A percentile compares a stretch with the other conserved stretches of the same genome.
These are phyloP conservation scores for Mucor velutinosus DNA, from an alignment of 371 early-diverging fungal species.

Conservation along the genomic window DNA sequence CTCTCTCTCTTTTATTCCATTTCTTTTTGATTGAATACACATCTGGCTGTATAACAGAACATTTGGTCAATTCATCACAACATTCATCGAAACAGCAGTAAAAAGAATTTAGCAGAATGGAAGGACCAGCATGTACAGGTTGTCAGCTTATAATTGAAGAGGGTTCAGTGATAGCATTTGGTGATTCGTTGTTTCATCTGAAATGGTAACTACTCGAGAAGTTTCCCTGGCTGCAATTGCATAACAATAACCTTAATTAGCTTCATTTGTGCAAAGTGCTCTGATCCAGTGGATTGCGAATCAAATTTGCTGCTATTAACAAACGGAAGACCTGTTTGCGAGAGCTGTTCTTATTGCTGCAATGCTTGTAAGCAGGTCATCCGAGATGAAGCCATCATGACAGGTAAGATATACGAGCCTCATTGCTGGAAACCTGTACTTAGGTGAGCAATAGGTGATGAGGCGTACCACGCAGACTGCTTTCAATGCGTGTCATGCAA, in stretches of 20 bases:
- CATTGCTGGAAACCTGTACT: no score
- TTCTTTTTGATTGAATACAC: neutral
- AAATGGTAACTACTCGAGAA: slow-evolving; percentile 60
- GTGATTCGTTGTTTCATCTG: slow-evolving; percentile 79
- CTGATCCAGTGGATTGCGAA: slow-evolving; percentile 70
- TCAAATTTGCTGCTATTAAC: slow-evolving; percentile 76
- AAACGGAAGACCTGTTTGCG: slow-evolving; percentile 82
- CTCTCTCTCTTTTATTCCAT: no score
- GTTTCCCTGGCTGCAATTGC: neutral
- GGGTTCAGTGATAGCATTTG: slow-evolving; percentile 80
- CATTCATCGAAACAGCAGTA: neutral
- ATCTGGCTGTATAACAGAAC: neutral
- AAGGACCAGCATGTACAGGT: slow-evolving; percentile 64
- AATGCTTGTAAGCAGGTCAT: slow-evolving; percentile 77
- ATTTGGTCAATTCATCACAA: neutral
- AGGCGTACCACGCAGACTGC: slow-evolving; percentile 87
- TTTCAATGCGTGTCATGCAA: slow-evolving; percentile 78
- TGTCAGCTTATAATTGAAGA: slow-evolving; percentile 72
- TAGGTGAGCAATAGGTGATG: slow-evolving; percentile 54
- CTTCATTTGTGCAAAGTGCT: slow-evolving; percentile 79
- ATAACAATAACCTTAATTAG: slow-evolving; percentile 31
- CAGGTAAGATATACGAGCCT: slow-evolving; percentile 43
- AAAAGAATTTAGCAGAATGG: slow-evolving; percentile 10
- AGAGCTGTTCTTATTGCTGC: slow-evolving; percentile 85
- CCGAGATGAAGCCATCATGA: slow-evolving; percentile 86